Conservation (phyloP, 73 alveolate species). For the Tetrahymena thermophila region DNA sequence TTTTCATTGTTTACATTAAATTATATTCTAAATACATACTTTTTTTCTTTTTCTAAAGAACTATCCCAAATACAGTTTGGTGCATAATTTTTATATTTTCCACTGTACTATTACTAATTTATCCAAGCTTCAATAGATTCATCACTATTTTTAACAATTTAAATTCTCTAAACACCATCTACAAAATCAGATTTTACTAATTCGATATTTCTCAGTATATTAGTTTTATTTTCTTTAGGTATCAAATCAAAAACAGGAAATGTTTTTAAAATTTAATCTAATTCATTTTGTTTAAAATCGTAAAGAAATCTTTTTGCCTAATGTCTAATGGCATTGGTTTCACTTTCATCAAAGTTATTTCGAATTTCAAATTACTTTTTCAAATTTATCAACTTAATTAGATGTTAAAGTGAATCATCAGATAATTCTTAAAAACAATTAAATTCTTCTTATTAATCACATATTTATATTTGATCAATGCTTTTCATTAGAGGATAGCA, state of each 20-base stretch:
- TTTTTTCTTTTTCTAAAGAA: no score
- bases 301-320: no score
- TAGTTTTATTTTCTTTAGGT: background rate
- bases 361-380: background rate
- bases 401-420: no score
- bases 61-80: background rate
- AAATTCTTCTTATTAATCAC: no score
- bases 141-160: background rate
- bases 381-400: no score
- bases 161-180: background rate
- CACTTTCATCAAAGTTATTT: background rate
- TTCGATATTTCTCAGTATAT: no score
- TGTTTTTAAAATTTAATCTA: background rate
- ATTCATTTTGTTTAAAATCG: no score
- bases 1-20: no score
- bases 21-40: no score
- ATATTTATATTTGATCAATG: background rate
- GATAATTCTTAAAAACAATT: no score
- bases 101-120: background rate
- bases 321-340: background rate
- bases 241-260: background rate
- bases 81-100: background rate
- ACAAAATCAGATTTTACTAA: background rate
- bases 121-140: background rate
- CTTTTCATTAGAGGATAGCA: background rate